A percentile compares a stretch with the other conserved stretches of the same genome.
Conservation (phyloP, 805 yeast genomes). For the Starmera dryadoides region DNA sequence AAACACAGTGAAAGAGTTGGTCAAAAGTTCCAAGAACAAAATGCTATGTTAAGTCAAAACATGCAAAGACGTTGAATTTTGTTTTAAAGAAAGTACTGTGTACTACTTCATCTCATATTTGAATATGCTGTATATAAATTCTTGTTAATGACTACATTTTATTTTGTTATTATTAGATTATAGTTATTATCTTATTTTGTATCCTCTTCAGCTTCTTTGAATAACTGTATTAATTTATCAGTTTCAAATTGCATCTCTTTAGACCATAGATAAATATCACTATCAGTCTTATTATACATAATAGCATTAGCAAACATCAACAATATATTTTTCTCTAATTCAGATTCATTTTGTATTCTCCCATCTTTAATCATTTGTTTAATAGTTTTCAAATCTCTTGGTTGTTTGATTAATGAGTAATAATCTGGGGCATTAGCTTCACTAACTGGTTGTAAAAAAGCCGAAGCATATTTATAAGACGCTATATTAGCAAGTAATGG, state of each 20-base stretch:
- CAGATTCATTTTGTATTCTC: conserved; percentile 37
- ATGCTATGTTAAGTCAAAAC: conserved; percentile 71
- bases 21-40: conserved; percentile 97
- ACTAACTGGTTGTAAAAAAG: conserved; percentile 65
- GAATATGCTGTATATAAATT: not conserved
- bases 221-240: conserved; percentile 45
- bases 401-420: conserved; percentile 49
- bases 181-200: not conserved
- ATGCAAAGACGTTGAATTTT: too few species aligned
- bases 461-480: conserved; percentile 66
- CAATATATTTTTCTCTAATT: conserved; percentile 61
- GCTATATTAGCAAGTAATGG: conserved; percentile 59
- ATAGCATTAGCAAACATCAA: conserved; percentile 80
- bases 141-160: not conserved
- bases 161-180: not conserved
- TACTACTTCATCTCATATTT: not conserved
- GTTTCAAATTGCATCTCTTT: conserved; percentile 67
- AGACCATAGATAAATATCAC: conserved; percentile 56
- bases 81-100: too few species aligned
- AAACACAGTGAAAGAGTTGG: conserved; percentile 98
- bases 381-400: conserved; percentile 64
- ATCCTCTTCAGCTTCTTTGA: conserved; percentile 44
- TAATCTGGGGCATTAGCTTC: conserved; percentile 65
- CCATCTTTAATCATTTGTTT: conserved; percentile 51
- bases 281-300: conserved; percentile 67